Evolutionary conservation across 1,284 basidiomycete genomes (phyloP).

Genomic region (Boletus hoseneyae): DNA sequence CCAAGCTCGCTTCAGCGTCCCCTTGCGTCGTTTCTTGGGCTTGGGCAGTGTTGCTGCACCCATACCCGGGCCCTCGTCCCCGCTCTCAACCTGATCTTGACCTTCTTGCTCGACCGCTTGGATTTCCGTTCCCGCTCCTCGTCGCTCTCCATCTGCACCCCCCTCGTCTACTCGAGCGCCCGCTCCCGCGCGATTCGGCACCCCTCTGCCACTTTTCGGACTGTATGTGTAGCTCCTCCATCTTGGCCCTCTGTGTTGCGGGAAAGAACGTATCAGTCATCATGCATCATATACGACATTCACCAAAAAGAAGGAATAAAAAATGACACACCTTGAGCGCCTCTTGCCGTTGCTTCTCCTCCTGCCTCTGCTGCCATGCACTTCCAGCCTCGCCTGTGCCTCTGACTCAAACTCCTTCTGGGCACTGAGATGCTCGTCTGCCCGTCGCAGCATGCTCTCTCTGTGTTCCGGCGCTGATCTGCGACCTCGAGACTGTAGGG

Average conservation of each 20-base stretch:
- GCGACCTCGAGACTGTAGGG: conserved; percentile 86
- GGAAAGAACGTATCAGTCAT: too few species aligned
- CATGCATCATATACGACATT: too few species aligned
- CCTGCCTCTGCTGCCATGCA: conserved; percentile 66
- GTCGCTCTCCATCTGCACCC: conserved; percentile 66
- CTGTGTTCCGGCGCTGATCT: conserved; percentile 85
- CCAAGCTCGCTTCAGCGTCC: too few species aligned
- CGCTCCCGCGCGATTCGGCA: conserved; percentile 75
- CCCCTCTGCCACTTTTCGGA: conserved; percentile 70
- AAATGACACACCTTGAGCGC: conserved; percentile 49
- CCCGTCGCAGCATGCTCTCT: conserved; percentile 75
- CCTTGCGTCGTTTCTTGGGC: conserved; percentile 44
- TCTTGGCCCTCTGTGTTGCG: conserved; percentile 33
- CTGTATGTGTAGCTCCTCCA: conserved; percentile 56
- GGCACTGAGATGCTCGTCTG: conserved; percentile 70
- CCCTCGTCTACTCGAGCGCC: conserved; percentile 70
- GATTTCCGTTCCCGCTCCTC: conserved; percentile 69
- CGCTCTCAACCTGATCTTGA: conserved; percentile 48
- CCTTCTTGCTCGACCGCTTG: conserved; percentile 53
- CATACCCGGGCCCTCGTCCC: conserved; percentile 48
- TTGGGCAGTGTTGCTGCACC: conserved; percentile 39
- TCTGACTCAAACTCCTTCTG: conserved; percentile 78
- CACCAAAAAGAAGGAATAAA: background rate
- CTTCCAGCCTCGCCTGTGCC: conserved; percentile 68
- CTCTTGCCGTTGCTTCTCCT: conserved; percentile 60